Percentiles rank a stretch among this genome's conserved stretches.
phyloP scores from a whole-genome alignment of 179 eudicot species.

The Sideroxylon spinosum region DNA sequence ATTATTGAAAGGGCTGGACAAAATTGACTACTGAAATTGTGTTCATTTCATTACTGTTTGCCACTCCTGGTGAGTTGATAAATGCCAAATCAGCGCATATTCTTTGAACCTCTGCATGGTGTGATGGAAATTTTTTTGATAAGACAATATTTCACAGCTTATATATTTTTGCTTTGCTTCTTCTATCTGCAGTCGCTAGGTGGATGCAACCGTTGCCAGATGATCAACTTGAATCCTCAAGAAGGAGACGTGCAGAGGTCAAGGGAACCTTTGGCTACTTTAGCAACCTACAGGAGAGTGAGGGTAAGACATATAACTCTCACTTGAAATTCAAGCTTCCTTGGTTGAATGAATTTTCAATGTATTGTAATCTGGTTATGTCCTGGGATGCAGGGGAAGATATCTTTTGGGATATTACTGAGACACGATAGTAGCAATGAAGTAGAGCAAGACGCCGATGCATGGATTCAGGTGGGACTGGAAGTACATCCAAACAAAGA shows the following conservation, averaged over 20 bases:
- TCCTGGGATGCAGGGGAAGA: slow-evolving; percentile 62
- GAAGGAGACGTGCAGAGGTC: slow-evolving; percentile 52
- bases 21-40: not conserved
- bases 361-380: not conserved
- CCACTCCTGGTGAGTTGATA: not conserved
- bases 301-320: slow-evolving; percentile 43
- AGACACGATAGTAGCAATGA: slow-evolving; percentile 33
- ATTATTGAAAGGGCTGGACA: not conserved
- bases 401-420: slow-evolving; percentile 68
- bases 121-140: too few relatives aligned
- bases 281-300: slow-evolving; percentile 79
- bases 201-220: slow-evolving; percentile 96
- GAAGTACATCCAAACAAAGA: slow-evolving; percentile 50
- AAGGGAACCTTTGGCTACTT: slow-evolving; percentile 83
- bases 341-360: slow-evolving; percentile 2
- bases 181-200: slow-evolving; percentile 61
- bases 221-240: slow-evolving; percentile 65
- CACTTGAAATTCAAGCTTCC: not conserved
- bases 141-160: slow-evolving; percentile 2
- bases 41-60: not conserved
- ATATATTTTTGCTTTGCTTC: not conserved
- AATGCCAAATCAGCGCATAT: not conserved
- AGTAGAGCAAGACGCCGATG: slow-evolving; percentile 23
- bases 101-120: not conserved
- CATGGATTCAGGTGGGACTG: slow-evolving; percentile 62